Base-by-base conservation (phyloP, 2,329 filamentous ascomycete species). In the Pseudopyricularia cyperi region DNA sequence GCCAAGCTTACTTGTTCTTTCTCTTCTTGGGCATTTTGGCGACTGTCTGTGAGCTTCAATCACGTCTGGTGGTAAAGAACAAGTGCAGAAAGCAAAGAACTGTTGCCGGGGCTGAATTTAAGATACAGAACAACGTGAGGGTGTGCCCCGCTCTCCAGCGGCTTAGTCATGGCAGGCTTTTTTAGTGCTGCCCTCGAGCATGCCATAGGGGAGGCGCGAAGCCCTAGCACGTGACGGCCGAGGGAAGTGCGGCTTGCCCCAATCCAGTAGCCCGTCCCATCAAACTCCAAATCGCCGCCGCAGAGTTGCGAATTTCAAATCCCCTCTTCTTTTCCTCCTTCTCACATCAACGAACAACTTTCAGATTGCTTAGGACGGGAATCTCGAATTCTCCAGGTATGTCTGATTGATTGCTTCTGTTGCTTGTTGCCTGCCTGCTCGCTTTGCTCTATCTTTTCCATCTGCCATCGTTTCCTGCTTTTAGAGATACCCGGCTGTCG, bases 1-100 rank as follows among this genome's bases (percentile, higher is more conserved):
- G 52, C 50, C n/a, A 53, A 52, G 57, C 74, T 65, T 73, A 79
- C 76, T 83, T 83, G 72, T 71, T 61, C 61, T 62, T 62, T 61
- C 61, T 62, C 60, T 63, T 61, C 58, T 61, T 61, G 37, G 58
- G 57, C 59, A 61, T 60, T 53, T 58, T 58, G 53, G 54, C 57
- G 55, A 51, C 54, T 55, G 53, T 35, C 50, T 52, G 52, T 51
- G 50, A 52, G 48, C 51, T 52, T 46, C 34, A 33, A 46, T 52
- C 32, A 34, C 35, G 48, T 39, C 19, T 52, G 46, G 50, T 48
- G 48, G 24, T 19, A 30, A 33, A 51, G 52, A 44, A 39, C 42
- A 46, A 28, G 17, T n/a, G n/a, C n/a, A n/a, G n/a, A n/a, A 39
- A 11, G 4, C 7, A 30, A 28, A 12, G 11, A 44, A 7, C 14